A percentile compares a stretch with the other conserved stretches of the same genome.
Conservation (phyloP, 306 rosid species). For the Castanea sativa region DNA sequence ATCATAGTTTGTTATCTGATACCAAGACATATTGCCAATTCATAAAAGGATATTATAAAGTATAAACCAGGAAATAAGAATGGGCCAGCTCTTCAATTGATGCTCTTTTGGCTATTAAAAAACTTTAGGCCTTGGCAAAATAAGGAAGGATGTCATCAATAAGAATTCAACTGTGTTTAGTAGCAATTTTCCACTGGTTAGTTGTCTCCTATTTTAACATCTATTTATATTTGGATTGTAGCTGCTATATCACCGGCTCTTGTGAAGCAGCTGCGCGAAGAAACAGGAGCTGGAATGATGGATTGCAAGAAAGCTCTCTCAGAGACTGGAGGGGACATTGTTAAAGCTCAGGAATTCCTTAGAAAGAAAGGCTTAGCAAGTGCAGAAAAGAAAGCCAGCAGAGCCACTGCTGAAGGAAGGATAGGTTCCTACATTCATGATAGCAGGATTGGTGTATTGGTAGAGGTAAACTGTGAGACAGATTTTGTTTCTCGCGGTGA, state of each 20-base stretch:
- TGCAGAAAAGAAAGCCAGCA: constrained; percentile 91
- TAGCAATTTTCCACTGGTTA: not conserved
- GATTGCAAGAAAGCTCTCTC: constrained; percentile 91
- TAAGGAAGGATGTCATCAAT: constrained; percentile 2
- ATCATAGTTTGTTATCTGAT: not conserved
- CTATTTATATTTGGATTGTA: constrained; percentile 32
- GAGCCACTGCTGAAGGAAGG: constrained; percentile 95
- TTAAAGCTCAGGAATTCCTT: constrained; percentile 83
- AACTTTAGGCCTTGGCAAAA: not conserved
- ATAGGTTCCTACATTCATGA: constrained; percentile 94
- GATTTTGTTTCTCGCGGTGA: constrained; percentile 97
- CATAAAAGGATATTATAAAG: constrained; percentile 19
- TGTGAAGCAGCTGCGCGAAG: constrained; percentile 93
- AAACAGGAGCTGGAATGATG: constrained; percentile 99
- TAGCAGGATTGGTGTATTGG: constrained; percentile 82
- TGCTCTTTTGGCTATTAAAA: not conserved
- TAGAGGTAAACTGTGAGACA: constrained; percentile 95
- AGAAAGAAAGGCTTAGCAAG: constrained; percentile 93
- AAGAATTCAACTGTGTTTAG: not conserved
- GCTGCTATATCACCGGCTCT: constrained; percentile 85
- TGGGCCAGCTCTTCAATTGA: not conserved
- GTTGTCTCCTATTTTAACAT: constrained; percentile 13
- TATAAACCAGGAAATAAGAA: constrained; percentile 17
- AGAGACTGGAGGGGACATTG: constrained; percentile 76
- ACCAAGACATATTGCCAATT: not conserved